phyloP scores from a whole-genome alignment of 2,329 filamentous ascomycete genomes.

The Pyrenochaeta sp. region DNA sequence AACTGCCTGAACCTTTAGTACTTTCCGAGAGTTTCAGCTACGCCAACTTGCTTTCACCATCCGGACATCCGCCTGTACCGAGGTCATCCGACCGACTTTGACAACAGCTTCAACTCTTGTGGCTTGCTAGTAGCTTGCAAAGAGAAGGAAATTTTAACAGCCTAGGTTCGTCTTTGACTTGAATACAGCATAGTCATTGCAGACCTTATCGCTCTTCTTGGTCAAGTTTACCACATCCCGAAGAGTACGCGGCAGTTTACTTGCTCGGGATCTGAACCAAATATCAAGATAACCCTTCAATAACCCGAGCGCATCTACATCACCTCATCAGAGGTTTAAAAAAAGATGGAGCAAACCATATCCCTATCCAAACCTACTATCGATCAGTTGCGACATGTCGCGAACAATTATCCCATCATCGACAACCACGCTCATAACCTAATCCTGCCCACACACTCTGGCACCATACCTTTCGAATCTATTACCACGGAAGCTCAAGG shows the following conservation, averaged over 20 bases:
- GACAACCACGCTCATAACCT: conserved; percentile 79
- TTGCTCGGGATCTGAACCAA: neutral
- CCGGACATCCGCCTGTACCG: conserved; percentile 11
- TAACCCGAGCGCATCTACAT: neutral
- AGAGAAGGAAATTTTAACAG: neutral
- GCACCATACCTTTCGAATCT: conserved; percentile 64
- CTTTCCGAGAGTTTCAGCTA: neutral
- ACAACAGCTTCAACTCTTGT: neutral
- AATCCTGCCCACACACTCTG: conserved; percentile 61
- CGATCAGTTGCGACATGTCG: conserved; percentile 44
- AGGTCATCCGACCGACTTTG: conserved; percentile 12
- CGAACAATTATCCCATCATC: conserved; percentile 65
- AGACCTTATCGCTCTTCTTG: neutral
- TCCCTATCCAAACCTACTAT: conserved; percentile 33
- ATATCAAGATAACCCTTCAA: neutral
- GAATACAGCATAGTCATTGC: neutral
- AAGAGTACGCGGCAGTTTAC: neutral
- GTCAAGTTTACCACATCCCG: neutral
- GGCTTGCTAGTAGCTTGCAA: neutral
- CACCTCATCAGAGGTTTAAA: neutral
- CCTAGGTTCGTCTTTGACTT: neutral
- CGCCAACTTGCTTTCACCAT: conserved; percentile 8
- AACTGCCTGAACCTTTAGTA: neutral
- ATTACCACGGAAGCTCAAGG: conserved; percentile 79
- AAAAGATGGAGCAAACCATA: conserved; percentile 29